These are phyloP conservation scores for Aspergillus latus DNA, from an alignment of 2,329 filamentous ascomycete genomes.

Conservation along the genomic window DNA sequence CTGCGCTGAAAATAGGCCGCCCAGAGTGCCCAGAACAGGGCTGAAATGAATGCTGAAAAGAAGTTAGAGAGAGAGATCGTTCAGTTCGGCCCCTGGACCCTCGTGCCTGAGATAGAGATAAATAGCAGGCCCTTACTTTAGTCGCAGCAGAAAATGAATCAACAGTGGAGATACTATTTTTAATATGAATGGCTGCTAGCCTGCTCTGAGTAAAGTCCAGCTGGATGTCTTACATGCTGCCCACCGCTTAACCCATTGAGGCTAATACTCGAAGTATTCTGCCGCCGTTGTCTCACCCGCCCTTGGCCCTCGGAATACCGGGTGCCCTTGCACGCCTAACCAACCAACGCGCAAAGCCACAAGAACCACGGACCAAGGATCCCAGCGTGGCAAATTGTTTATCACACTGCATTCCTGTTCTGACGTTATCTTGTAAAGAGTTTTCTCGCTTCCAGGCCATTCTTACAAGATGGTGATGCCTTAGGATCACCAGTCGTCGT, in stretches of 20 bases:
- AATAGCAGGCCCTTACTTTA: background rate
- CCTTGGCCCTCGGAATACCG: background rate
- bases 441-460: background rate
- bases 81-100: background rate
- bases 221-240: slow-evolving; percentile 2
- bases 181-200: slow-evolving; percentile 3
- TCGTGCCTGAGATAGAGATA: slow-evolving; percentile 3
- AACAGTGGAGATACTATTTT: slow-evolving; percentile 10
- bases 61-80: background rate
- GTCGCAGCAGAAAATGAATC: background rate
- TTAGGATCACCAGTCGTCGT: background rate
- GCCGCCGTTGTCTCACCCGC: background rate
- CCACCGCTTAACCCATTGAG: background rate
- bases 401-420: background rate
- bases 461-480: background rate
- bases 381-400: slow-evolving; percentile 4
- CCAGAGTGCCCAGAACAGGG: background rate
- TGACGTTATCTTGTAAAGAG: background rate
- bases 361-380: background rate
- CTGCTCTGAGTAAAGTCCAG: slow-evolving; percentile 3
- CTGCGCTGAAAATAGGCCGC: background rate
- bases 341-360: background rate
- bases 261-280: background rate
- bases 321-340: background rate
- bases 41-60: background rate